A percentile compares a stretch with the other conserved stretches of the same genome.
Conservation (phyloP, 495 filamentous ascomycete species). For the Aspergillus diversus region DNA sequence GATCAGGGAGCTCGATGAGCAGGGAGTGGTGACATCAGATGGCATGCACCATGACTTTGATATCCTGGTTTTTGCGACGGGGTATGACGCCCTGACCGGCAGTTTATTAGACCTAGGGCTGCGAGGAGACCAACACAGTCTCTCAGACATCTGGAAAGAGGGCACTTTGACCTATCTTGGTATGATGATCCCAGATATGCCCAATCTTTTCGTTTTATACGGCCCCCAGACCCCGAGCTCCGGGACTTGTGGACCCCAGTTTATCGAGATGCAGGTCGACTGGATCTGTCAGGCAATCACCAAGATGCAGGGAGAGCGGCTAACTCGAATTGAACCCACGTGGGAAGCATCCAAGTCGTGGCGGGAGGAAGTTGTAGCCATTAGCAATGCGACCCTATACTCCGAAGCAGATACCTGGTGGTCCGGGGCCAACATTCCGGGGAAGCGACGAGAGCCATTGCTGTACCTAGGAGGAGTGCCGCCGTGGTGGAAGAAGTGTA, state of each 20-base stretch:
- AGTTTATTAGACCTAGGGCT: slow-evolving; percentile 52
- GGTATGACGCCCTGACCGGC: slow-evolving; percentile 58
- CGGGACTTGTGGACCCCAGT: slow-evolving; percentile 54
- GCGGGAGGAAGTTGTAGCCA: slow-evolving; percentile 36
- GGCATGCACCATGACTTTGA: slow-evolving; percentile 51
- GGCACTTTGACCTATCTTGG: slow-evolving; percentile 54
- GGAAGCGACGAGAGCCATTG: slow-evolving; percentile 42
- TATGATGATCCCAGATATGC: slow-evolving; percentile 45
- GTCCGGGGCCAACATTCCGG: slow-evolving; percentile 48
- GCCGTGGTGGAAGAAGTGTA: not conserved
- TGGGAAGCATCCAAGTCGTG: slow-evolving; percentile 37
- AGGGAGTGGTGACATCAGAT: slow-evolving; percentile 48
- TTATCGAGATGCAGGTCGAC: slow-evolving; percentile 53
- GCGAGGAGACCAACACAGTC: slow-evolving; percentile 35
- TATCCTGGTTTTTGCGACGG: slow-evolving; percentile 56
- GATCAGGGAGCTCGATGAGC: slow-evolving; percentile 43
- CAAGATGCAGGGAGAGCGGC: slow-evolving; percentile 35
- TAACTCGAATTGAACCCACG: slow-evolving; percentile 43
- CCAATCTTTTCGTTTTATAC: slow-evolving; percentile 58
- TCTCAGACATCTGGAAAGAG: slow-evolving; percentile 52
- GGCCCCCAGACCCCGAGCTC: slow-evolving; percentile 53
- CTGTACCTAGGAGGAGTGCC: slow-evolving; percentile 46
- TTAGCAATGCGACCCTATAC: slow-evolving; percentile 36
- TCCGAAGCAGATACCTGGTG: slow-evolving; percentile 42
- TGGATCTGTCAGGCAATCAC: slow-evolving; percentile 54